Base-by-base conservation (phyloP, 768 basidiomycete genomes). In the Clathrus columnatus region DNA sequence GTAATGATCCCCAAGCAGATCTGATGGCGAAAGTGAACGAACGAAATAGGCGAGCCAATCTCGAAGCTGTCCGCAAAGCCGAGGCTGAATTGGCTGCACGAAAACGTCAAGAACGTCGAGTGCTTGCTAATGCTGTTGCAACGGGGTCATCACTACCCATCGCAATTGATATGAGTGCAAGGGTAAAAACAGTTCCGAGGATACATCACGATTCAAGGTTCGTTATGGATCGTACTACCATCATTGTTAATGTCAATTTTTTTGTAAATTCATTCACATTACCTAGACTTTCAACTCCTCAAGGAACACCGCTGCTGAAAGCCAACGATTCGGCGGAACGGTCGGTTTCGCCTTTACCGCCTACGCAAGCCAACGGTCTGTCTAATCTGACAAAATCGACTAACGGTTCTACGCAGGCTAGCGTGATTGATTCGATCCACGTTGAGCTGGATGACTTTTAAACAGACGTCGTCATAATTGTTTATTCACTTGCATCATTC, bases 1-100 rank as follows among this genome's bases (percentile, higher is more conserved):
- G 59, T 59, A 43, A 17, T 29, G 61, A 60, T 58, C 49, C 50
- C 26, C 62, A 63, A 32, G 68, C 68, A 10, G 80, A 88, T 59
- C 69, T 80, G 64, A 75, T 95, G 23, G 81, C 87, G 16, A 81
- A 73, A 64, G 83, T 98, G 52, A 97, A 95, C 65, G 91, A 93
- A 70, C 81, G 91, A 54, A 97, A 97, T 67, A 79, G 88, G 54
- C 85, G 80, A 65, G 84, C 85, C 27, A 95, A 95, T 56, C 60
- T 82, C 61, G 95, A 94, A 63, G 80, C 81, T 3, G 80, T 92
- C 51, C 76, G 88, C 57, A 81, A 79, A 60, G 86, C 87, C 0
- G 92, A 95, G 68, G 67, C 83, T 29, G 72, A 73, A 29, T 83
- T 84, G 61, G 71, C 76, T 7, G 89, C 91, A 64, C 74, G 83